Evolutionary conservation across 1,139 yeast species (phyloP), one percentile per base, ranked within the genome.

Genomic region (Zygotorulaspora mrakii): DNA sequence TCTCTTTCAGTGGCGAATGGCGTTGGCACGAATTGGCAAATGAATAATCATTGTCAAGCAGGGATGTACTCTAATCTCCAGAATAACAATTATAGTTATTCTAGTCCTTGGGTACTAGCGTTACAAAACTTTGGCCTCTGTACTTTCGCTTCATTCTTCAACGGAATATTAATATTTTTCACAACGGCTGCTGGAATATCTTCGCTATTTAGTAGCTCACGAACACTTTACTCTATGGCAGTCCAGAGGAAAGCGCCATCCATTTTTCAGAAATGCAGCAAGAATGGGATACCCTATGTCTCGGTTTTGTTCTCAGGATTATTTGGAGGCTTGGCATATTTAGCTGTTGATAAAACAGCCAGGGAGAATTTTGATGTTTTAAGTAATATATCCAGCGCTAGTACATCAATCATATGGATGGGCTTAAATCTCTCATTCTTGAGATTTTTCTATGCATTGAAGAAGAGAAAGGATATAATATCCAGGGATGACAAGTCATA

Each of bases 41-140:
- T 53, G 4, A 47, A 46, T 9, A 35, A 47, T 12, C 35, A 35
- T 2, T 59, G 64, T 39, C 44, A 36, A 12, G 36, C 22, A 6
- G 42, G 36, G 13, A 17, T 42, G 14, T 35, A 37, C 25, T 33
- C 31, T n/a, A 24, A 41, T 10, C 29, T 22, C 18, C 13, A 28
- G n/a, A 33, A 35, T 10, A 13, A 35, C 46, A 69, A 73, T 9
- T 74, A 74, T 54, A 85, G 82, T 6, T 73, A 76, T 42, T 82
- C 78, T 54, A 76, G 81, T 50, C 89, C 95, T 0, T 85, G 91
- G 87, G 76, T 83, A 13, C 76, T 85, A 27, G 94, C 95, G 0
- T 61, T 86, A 30, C 88, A 82, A 55, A 59, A 55, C 28, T 83
- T 81, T 1, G 82, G 85, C 1, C 61, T 76, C n/a, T 85, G 94